phyloP scores from a whole-genome alignment of 805 yeast species.

The Candida golubevii region DNA sequence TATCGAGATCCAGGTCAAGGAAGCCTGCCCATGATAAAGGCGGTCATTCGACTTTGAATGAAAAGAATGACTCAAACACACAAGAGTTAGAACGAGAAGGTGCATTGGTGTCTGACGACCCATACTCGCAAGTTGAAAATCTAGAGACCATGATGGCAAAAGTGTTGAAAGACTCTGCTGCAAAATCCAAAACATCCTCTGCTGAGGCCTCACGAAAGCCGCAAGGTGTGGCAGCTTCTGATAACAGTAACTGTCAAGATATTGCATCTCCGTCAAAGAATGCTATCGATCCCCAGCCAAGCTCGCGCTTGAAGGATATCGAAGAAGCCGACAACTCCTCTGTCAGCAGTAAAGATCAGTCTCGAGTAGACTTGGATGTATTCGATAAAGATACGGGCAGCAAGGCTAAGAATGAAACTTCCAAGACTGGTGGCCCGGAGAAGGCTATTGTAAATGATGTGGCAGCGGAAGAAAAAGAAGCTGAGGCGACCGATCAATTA shows the following conservation, averaged over 20 bases:
- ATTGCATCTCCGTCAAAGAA: neutral
- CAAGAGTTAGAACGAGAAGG: constrained; percentile 52
- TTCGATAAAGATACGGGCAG: neutral
- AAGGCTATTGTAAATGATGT: constrained; percentile 11
- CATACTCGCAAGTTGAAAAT: constrained; percentile 43
- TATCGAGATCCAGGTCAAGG: constrained; percentile 62
- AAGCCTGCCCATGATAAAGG: constrained; percentile 11
- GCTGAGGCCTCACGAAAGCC: neutral
- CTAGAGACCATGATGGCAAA: constrained; percentile 47
- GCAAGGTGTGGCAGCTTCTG: neutral
- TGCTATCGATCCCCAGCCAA: neutral
- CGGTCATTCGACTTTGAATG: constrained; percentile 21
- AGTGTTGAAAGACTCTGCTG: constrained; percentile 28
- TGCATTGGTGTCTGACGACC: constrained; percentile 49
- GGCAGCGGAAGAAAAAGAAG: constrained; percentile 13
- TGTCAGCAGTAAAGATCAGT: neutral
- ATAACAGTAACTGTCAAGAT: neutral
- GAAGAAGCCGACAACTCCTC: neutral
- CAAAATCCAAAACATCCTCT: neutral
- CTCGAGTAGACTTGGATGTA: neutral
- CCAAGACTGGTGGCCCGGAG: neutral
- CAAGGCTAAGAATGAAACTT: neutral
- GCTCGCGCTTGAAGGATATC: neutral
- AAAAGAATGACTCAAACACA: constrained; percentile 28
- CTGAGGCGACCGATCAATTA: constrained; percentile 7